These are phyloP conservation scores for Eimeria nieschulzi DNA, from an alignment of 169 alveolate genomes.

Conservation along the genomic window DNA sequence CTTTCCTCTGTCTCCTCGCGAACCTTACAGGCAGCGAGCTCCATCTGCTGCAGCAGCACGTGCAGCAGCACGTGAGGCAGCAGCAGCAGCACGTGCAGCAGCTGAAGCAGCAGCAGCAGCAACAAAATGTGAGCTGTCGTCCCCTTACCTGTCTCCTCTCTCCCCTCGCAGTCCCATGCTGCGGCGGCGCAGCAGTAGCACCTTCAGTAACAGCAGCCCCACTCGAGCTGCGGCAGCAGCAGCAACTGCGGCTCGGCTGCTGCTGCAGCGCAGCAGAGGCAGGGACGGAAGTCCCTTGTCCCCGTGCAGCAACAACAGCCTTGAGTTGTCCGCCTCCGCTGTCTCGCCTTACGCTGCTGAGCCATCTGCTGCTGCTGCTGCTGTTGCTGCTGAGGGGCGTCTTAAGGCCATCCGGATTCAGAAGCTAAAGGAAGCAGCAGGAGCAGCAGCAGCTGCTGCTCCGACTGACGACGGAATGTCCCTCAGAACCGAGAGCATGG, in stretches of 20 bases:
- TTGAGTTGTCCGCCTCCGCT: neutral
- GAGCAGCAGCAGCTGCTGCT: conserved; percentile 25
- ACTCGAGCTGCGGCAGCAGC: neutral
- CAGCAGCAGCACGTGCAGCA: too few species aligned
- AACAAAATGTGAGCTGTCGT: too few species aligned
- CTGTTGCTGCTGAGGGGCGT: neutral
- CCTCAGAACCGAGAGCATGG: neutral
- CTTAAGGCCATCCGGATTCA: too few species aligned
- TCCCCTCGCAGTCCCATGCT: too few species aligned
- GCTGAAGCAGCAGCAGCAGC: too few species aligned
- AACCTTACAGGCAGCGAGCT: too few species aligned
- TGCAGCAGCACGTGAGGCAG: too few species aligned
- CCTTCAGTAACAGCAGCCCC: conserved; percentile 2
- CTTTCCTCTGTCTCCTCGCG: too few species aligned
- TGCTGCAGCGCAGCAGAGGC: neutral
- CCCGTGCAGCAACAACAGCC: neutral
- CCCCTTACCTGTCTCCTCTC: too few species aligned
- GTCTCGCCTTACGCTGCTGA: neutral
- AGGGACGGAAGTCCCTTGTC: neutral
- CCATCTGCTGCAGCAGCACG: too few species aligned
- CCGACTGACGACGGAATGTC: neutral
- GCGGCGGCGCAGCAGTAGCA: conserved; percentile 8
- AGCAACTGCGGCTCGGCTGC: neutral
- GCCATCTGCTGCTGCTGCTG: conserved; percentile 7
- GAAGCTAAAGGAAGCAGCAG: neutral